Base-by-base conservation (phyloP, 768 basidiomycete species). In the Russula compacta region DNA sequence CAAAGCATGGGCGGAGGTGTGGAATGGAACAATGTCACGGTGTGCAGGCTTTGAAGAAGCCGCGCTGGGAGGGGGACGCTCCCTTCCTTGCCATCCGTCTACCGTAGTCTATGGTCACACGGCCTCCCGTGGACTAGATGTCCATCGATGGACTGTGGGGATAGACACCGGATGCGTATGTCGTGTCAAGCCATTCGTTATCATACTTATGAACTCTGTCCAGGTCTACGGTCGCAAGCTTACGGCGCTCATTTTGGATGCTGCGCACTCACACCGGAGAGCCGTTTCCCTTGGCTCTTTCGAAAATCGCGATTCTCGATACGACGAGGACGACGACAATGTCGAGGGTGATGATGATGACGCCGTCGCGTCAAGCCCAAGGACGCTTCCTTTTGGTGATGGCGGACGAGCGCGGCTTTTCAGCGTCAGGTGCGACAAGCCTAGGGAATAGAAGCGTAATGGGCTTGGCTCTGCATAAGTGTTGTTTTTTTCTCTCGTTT, bases 51-150 rank as follows among this genome's bases (percentile, higher is more conserved):
- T 79, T 66, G 64, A 68, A 14, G 44, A 48, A 33, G 60, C 43
- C 59, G 36, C 63, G 54, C 66, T 67, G 47, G 64, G 64, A 11
- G 69, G 68, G 54, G 66, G 69, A 5, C 65, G 70, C 39, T 39
- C 65, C 6, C 69, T 87, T 10, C 81, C 82, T 5, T 92, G 90
- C 67, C 79, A 82, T 66, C 87, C 91, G 1, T 78, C 83, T 0
- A 88, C 81, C 42, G 84, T 92, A n/a, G 73, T 95, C 6, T 97
- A 95, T 71, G 95, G 92, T 0, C 95, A 97, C 68, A 79, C 85
- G 8, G 93, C 94, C 6, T 75, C 80, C 3, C 78, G 89, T 32
- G 90, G 89, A 12, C 77, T 97, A 12, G 91, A 94, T 70, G 72
- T 92, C 65, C 86, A 87, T 63, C 78, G 87, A 21, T 95, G 88